Evolutionary conservation across 352 stramenopile genomes (phyloP).

Genomic region (Aphanomyces euteiches): DNA sequence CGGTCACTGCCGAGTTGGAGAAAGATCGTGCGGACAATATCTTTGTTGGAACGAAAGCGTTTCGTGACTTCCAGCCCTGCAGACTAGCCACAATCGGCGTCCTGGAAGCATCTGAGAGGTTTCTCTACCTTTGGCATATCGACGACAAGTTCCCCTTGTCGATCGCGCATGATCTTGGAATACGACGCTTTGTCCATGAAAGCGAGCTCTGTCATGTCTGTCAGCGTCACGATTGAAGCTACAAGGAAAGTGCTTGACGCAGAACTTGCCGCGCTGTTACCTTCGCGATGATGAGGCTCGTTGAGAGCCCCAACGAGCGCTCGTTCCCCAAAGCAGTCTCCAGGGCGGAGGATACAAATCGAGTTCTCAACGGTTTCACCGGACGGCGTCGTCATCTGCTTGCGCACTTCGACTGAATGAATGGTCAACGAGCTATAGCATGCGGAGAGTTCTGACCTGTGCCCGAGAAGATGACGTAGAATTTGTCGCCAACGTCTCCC

Average conservation of each 20-base stretch:
- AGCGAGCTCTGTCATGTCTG: conserved; percentile 16
- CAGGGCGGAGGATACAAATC: conserved; percentile 45
- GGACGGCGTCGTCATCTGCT: conserved; percentile 31
- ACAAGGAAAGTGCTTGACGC: neutral
- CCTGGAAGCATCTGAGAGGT: conserved; percentile 48
- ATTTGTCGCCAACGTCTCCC: conserved; percentile 69
- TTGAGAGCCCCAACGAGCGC: conserved; percentile 59
- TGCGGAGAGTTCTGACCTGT: conserved; percentile 40
- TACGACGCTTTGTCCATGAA: conserved; percentile 39
- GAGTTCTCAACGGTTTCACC: conserved; percentile 34
- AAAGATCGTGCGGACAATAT: conserved; percentile 85
- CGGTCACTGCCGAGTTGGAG: conserved; percentile 57
- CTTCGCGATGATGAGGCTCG: conserved; percentile 40
- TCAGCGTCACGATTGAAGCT: conserved; percentile 7
- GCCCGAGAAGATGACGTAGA: conserved; percentile 74
- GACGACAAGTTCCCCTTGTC: conserved; percentile 45
- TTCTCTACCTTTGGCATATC: conserved; percentile 13
- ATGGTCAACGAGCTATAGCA: conserved; percentile 9
- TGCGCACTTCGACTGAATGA: conserved; percentile 49
- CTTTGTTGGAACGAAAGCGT: conserved; percentile 79
- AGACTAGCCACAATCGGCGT: conserved; percentile 41
- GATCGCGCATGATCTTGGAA: conserved; percentile 48
- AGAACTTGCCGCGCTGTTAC: conserved; percentile 31
- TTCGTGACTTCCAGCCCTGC: conserved; percentile 62
- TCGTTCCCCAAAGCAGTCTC: conserved; percentile 75